phyloP scores from a whole-genome alignment of 2,329 filamentous ascomycete species.

The Metarhizium guizhouense region DNA sequence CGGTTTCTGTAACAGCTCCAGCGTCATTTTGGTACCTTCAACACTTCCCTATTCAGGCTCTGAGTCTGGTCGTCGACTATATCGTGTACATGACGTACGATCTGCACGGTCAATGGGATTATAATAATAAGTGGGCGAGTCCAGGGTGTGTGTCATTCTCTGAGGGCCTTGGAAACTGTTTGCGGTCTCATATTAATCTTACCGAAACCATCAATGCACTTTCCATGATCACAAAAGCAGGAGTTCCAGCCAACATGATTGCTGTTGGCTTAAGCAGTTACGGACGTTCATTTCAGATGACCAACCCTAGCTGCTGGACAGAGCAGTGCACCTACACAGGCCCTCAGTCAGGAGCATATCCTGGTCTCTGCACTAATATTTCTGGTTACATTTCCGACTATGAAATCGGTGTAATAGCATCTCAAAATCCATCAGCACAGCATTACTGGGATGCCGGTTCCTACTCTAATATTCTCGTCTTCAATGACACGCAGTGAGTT shows the following conservation, averaged over 20 bases:
- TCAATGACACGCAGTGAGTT: too few relatives aligned
- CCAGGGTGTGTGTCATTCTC: constrained; percentile 10
- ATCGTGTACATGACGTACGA: constrained; percentile 28
- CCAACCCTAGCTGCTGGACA: constrained; percentile 13
- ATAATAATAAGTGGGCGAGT: constrained; percentile 15
- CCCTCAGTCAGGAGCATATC: constrained; percentile 11
- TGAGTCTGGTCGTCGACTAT: constrained; percentile 17
- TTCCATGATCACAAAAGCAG: constrained; percentile 18
- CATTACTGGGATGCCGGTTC: not conserved
- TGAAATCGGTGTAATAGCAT: constrained; percentile 15
- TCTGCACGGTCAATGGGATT: constrained; percentile 25
- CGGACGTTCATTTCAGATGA: constrained; percentile 21
- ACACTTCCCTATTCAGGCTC: constrained; percentile 19
- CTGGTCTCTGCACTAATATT: constrained; percentile 18
- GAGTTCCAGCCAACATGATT: constrained; percentile 8
- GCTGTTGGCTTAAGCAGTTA: too few relatives aligned
- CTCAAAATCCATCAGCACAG: not conserved
- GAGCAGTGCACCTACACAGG: constrained; percentile 18
- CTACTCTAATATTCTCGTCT: too few relatives aligned
- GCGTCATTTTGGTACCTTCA: constrained; percentile 27
- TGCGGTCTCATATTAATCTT: constrained; percentile 25
- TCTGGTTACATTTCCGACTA: constrained; percentile 21
- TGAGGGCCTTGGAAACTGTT: constrained; percentile 20
- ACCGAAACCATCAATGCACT: constrained; percentile 24
- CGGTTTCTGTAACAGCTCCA: constrained; percentile 16